These are phyloP conservation scores for Fusarium sp. DNA, from an alignment of 2,329 filamentous ascomycete genomes.

Conservation along the genomic window DNA sequence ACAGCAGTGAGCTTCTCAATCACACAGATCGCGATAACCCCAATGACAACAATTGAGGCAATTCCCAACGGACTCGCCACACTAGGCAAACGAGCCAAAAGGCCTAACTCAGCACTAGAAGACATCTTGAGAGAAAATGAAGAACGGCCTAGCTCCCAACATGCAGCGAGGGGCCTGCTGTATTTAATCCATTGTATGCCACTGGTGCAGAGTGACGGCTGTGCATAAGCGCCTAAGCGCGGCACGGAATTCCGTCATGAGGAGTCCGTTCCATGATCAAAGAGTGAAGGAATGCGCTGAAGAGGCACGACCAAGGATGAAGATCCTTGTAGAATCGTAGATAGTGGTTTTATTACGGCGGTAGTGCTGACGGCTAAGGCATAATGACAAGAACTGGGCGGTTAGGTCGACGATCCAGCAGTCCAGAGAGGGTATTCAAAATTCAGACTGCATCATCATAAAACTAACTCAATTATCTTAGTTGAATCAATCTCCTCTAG, in stretches of 20 bases:
- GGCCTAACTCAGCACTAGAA: not conserved
- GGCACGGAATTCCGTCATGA: not conserved
- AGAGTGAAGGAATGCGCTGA: no score
- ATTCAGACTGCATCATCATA: not conserved
- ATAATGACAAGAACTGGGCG: not conserved
- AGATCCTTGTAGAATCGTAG: not conserved
- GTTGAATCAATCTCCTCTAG: fast-evolving
- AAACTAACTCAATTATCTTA: not conserved
- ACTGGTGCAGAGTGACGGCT: not conserved
- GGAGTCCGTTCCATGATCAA: not conserved
- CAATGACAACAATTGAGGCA: not conserved
- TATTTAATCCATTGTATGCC: not conserved
- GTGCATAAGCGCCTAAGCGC: not conserved
- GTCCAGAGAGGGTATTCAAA: not conserved
- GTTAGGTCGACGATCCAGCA: not conserved
- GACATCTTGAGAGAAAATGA: not conserved
- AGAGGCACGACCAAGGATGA: not conserved
- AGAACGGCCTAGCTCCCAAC: not conserved
- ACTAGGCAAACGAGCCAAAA: conserved; percentile 7
- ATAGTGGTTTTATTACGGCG: not conserved
- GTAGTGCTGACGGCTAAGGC: not conserved
- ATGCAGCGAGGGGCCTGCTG: not conserved
- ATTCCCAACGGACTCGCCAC: conserved; percentile 26
- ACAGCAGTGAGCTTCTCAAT: conserved; percentile 30
- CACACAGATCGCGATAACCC: conserved; percentile 17